These are phyloP conservation scores for Alisma plantagoaquatica DNA, from an alignment of 106 monocot species.

Conservation along the genomic window DNA sequence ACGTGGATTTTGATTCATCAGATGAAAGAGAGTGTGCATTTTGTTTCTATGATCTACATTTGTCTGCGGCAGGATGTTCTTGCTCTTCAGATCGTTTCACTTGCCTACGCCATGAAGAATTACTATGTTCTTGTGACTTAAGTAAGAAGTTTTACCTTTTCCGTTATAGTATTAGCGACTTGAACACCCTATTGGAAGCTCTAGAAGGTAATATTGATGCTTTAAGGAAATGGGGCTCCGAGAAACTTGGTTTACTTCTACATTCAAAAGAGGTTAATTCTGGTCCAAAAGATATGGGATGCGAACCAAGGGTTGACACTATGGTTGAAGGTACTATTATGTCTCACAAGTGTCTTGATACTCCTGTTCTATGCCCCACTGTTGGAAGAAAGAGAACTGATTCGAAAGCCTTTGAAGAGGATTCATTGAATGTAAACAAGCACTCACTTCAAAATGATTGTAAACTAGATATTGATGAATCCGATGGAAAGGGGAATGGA, in stretches of 20 bases:
- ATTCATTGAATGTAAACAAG: too few species aligned
- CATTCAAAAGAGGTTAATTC: too few species aligned
- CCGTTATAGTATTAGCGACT: constrained; percentile 49
- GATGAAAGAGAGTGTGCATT: constrained; percentile 71
- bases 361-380: too few species aligned
- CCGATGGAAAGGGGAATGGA: too few species aligned
- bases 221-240: constrained; percentile 22
- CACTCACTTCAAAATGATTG: too few species aligned
- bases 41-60: constrained; percentile 86
- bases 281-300: too few species aligned
- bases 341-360: too few species aligned
- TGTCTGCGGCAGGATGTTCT: constrained; percentile 65
- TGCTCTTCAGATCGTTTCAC: constrained; percentile 68
- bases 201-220: constrained; percentile 52
- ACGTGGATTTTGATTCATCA: constrained; percentile 36
- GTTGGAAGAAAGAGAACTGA: too few species aligned
- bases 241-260: constrained; percentile 20
- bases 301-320: too few species aligned
- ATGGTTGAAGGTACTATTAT: too few species aligned
- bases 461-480: too few species aligned
- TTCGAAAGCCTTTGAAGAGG: too few species aligned
- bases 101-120: constrained; percentile 62
- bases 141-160: constrained; percentile 35
- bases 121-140: constrained; percentile 59
- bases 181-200: constrained; percentile 56